Base-by-base conservation (phyloP, 163 green algal species). In the Scenedesmus sp. region DNA sequence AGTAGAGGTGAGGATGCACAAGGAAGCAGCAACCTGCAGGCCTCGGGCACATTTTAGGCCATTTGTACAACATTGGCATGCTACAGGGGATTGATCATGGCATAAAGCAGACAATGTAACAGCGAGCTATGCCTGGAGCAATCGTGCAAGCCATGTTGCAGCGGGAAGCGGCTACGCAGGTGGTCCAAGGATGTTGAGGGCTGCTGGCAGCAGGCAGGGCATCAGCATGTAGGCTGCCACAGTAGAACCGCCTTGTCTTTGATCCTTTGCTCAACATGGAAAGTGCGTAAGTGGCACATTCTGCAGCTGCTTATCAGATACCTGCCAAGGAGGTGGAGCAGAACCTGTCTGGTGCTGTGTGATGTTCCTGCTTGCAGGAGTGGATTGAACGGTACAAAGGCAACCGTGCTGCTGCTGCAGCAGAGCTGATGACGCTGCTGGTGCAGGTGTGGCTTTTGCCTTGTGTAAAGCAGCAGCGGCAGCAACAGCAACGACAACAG, bases 371-470 rank as follows among this genome's bases (percentile, higher is more conserved):
- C 53, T 65, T 73, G 83, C 88, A 92, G 89, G 89, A 92, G 65
- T 92, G 89, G 89, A 59, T 92, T 33, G 42, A 85, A 61, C 89
- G 89, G 33, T 92, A 92, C 68, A 51, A 61, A 24, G 13, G 15
- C 20, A 51, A 92, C 82, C 59, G 89, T 6, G 89, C 40, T n/a
- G 89, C 68, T 20, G 89, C 89, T 37, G 56, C 82, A 51, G 89
- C 89, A 30, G 89, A 92, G 72, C 89, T 92, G 65, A 81, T 92
- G 81, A 89, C 89, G 42, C 70, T 92, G 68, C 61, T 92, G 80
- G 88, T 88, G 18, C 76, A 92, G 61, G 88, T 88, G 81, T 30
- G 81, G 15, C 1, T 24, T 40, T 9, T 24, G 30, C 33, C 43
- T 24, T 9, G 9, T 33, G 3, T 35, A 33, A 20, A 26, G 53